Conservation (phyloP, 345 rosid species). For the Eucalyptus erythrocorys region DNA sequence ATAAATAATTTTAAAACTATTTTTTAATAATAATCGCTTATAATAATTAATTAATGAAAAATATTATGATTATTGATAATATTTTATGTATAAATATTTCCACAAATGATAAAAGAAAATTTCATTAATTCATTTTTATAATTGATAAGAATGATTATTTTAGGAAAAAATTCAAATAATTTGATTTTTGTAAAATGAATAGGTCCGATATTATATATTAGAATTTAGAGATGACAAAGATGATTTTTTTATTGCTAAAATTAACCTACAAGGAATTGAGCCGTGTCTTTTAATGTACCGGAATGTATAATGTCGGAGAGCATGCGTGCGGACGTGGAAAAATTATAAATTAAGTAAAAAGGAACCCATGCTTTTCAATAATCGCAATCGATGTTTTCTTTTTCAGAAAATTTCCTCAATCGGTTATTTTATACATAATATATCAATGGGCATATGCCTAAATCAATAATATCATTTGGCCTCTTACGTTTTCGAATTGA, state of each 20-base stretch:
- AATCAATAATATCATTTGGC: neutral
- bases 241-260: neutral
- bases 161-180: too few relatives aligned
- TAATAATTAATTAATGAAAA: too few relatives aligned
- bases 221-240: neutral
- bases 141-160: too few relatives aligned
- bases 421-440: neutral
- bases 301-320: neutral
- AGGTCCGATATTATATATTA: too few relatives aligned
- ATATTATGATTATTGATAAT: neutral
- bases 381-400: neutral
- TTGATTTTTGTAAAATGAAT: too few relatives aligned
- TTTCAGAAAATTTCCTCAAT: neutral
- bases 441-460: neutral
- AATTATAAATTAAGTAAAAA: neutral
- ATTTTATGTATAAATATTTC: fast-evolving
- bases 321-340: neutral
- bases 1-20: fast-evolving
- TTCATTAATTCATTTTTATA: too few relatives aligned
- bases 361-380: neutral
- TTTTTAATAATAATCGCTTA: too few relatives aligned
- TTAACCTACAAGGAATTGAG: neutral
- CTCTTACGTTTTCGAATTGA: neutral
- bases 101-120: fast-evolving
- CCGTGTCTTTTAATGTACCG: neutral